phyloP scores from a whole-genome alignment of 768 basidiomycete species.

The Galerina sulciceps region DNA sequence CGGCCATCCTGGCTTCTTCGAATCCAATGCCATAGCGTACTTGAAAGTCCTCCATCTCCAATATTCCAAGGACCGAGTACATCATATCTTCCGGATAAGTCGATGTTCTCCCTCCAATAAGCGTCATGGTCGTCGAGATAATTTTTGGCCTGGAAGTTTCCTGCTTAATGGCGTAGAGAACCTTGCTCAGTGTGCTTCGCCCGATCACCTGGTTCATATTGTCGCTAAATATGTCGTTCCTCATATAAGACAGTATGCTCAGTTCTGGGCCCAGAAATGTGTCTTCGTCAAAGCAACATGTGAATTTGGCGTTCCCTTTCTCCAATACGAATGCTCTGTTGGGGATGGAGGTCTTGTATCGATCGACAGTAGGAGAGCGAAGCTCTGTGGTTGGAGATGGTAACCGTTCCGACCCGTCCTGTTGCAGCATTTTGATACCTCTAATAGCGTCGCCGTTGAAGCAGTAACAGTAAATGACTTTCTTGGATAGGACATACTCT shows the following conservation, averaged over 20 bases:
- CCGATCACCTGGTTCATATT: constrained; percentile 7
- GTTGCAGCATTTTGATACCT: constrained; percentile 4
- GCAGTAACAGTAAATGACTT: constrained; percentile 8
- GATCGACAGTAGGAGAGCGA: constrained; percentile 3
- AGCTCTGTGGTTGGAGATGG: constrained; percentile 6
- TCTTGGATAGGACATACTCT: constrained; percentile 9
- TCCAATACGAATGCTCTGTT: constrained; percentile 7
- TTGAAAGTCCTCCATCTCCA: constrained; percentile 11
- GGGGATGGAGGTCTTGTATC: not conserved
- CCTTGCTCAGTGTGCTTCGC: constrained; percentile 7
- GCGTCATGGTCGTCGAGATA: constrained; percentile 7
- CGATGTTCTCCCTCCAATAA: constrained; percentile 5
- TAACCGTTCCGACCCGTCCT: not conserved
- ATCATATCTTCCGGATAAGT: constrained; percentile 11
- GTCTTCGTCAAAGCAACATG: constrained; percentile 2
- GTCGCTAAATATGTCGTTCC: not conserved
- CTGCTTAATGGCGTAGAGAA: not conserved
- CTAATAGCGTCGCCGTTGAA: constrained; percentile 4
- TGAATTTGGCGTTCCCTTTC: not conserved
- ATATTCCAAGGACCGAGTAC: constrained; percentile 10
- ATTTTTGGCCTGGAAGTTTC: not conserved
- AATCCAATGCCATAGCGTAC: constrained; percentile 7
- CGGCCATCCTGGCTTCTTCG: constrained; percentile 4
- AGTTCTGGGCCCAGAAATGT: not conserved
- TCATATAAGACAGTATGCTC: constrained; percentile 1